phyloP scores from a whole-genome alignment of 768 basidiomycete species.

The Tylopilus intermedius region DNA sequence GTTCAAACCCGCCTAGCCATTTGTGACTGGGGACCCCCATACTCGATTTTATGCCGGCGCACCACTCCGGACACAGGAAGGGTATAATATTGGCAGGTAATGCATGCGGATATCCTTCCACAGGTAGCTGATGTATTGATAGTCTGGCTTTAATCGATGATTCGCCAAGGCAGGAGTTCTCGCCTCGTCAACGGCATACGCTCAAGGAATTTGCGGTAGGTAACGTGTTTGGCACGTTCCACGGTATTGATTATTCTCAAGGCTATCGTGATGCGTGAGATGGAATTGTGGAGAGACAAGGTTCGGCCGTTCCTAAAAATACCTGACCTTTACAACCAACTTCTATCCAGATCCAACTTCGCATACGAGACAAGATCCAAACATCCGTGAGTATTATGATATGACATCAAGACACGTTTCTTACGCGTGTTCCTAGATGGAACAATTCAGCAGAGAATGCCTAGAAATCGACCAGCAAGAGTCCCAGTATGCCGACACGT shows the following conservation, averaged over 20 bases:
- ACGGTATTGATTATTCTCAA: constrained; percentile 15
- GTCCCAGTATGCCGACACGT: constrained; percentile 21
- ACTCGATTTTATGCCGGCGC: constrained; percentile 91
- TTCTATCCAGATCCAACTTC: constrained; percentile 66
- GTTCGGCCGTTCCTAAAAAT: constrained; percentile 30
- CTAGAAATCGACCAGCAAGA: constrained; percentile 74
- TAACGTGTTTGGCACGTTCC: neutral
- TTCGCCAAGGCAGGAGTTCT: constrained; percentile 75
- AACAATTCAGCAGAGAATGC: constrained; percentile 91
- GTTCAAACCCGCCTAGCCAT: constrained; percentile 44
- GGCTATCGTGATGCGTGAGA: constrained; percentile 89
- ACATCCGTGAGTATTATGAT: constrained; percentile 54
- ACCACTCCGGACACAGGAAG: constrained; percentile 83
- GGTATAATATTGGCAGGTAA: constrained; percentile 83
- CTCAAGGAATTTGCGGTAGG: constrained; percentile 85
- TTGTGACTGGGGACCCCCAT: constrained; percentile 59
- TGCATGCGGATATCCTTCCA: constrained; percentile 18
- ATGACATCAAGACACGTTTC: neutral
- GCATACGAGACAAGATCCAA: constrained; percentile 88
- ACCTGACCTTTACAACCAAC: neutral
- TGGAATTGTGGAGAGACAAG: constrained; percentile 95
- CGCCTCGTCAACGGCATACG: constrained; percentile 83
- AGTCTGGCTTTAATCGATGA: constrained; percentile 85
- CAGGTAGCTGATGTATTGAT: constrained; percentile 4
- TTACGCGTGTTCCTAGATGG: constrained; percentile 56